These are phyloP conservation scores for Ceratocystis harringtonii DNA, from an alignment of 2,329 filamentous ascomycete species.

Conservation along the genomic window DNA sequence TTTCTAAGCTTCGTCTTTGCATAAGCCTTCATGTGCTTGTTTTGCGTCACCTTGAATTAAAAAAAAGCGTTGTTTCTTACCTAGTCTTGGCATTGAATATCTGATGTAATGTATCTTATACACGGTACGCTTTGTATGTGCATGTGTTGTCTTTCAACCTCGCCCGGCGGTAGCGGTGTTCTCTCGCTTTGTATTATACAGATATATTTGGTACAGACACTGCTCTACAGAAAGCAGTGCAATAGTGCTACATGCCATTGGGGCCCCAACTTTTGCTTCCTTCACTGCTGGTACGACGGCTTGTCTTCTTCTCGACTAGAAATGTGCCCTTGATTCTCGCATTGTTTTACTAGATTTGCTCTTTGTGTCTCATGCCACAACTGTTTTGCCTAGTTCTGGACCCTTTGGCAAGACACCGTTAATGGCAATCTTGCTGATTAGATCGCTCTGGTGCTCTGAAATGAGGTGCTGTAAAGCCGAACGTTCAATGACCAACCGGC, in stretches of 20 bases:
- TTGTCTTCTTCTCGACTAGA: not conserved
- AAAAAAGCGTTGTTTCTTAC: too few species aligned
- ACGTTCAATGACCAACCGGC: slow-evolving; percentile 75
- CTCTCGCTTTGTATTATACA: slow-evolving; percentile 1
- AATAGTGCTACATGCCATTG: not conserved
- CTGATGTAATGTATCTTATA: too few species aligned
- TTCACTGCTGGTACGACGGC: not conserved
- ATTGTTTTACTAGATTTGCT: not conserved
- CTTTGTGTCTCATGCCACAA: slow-evolving; percentile 5
- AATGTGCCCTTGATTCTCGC: not conserved
- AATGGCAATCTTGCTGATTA: slow-evolving; percentile 23
- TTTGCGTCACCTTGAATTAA: too few species aligned
- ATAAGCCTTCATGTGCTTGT: too few species aligned
- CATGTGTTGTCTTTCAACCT: not conserved
- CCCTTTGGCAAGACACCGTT: not conserved
- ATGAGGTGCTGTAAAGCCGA: slow-evolving; percentile 63
- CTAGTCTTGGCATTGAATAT: too few species aligned
- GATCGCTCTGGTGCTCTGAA: slow-evolving; percentile 53
- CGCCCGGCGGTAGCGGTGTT: not conserved
- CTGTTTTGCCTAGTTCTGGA: slow-evolving; percentile 5
- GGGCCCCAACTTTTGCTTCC: not conserved
- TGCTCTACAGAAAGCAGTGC: not conserved
- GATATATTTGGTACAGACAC: slow-evolving; percentile 11
- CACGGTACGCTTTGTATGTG: too few species aligned
- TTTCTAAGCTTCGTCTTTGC: too few species aligned